Evolutionary conservation across 139 green algal genomes (phyloP).

Genomic region (Coelastrella sp.): DNA sequence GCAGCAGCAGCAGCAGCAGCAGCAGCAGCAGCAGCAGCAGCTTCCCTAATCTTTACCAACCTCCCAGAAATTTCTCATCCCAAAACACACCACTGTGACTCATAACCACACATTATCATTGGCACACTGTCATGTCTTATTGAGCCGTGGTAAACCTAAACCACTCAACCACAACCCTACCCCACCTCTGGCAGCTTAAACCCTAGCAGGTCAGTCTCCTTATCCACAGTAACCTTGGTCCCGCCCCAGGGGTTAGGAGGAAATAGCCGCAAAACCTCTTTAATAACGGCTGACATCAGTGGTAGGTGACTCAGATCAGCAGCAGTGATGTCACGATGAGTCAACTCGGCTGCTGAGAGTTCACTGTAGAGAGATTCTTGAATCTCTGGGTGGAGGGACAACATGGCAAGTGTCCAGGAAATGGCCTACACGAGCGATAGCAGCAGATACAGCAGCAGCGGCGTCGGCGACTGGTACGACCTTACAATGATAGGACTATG

Average conservation of each 20-base stretch:
- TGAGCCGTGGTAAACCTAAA: too few relatives aligned
- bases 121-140: too few relatives aligned
- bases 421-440: background rate
- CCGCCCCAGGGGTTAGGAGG: constrained; percentile 19
- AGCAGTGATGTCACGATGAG: constrained; percentile 20
- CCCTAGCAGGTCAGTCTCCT: background rate
- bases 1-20: too few relatives aligned
- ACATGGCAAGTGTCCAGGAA: background rate
- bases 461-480: too few relatives aligned
- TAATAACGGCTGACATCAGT: constrained; percentile 46
- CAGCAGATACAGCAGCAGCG: too few relatives aligned
- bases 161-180: too few relatives aligned
- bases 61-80: too few relatives aligned
- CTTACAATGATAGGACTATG: too few relatives aligned
- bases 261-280: constrained; percentile 48
- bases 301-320: constrained; percentile 43
- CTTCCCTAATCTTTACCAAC: too few relatives aligned
- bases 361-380: constrained; percentile 14
- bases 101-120: too few relatives aligned
- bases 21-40: too few relatives aligned
- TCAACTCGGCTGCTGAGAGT: background rate
- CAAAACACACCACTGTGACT: too few relatives aligned
- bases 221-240: background rate
- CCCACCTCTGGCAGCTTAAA: constrained; percentile 22
- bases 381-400: constrained; percentile 23